Percentiles rank a stretch among this genome's conserved stretches.
Conservation (phyloP, 805 yeast genomes). For the Sugiyamaella valdiviana region DNA sequence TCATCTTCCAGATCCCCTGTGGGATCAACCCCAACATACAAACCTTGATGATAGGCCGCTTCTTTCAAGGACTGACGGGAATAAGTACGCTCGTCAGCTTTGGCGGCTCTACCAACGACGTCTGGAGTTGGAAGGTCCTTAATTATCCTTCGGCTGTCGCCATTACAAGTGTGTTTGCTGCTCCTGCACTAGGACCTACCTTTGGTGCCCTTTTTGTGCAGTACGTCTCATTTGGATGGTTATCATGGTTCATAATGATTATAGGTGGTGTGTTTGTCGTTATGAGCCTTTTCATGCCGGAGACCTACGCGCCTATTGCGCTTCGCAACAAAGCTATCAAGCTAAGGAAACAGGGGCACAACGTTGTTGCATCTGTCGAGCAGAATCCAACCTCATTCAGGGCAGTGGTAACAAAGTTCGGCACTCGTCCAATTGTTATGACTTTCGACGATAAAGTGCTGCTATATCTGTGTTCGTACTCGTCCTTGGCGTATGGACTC, state of each 20-base stretch:
- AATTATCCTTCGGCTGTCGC: slow-evolving; percentile 41
- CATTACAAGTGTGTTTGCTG: slow-evolving; percentile 35
- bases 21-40: slow-evolving; percentile 8
- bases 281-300: slow-evolving; percentile 2
- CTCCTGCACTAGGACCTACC: slow-evolving; percentile 37
- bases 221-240: slow-evolving; percentile 44
- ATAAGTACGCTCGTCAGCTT: slow-evolving; percentile 46
- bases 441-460: slow-evolving; percentile 6
- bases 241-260: slow-evolving; percentile 41
- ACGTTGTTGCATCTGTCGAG: slow-evolving; percentile 9
- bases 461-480: slow-evolving; percentile 4
- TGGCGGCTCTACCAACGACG: slow-evolving; percentile 45
- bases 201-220: slow-evolving; percentile 40
- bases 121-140: slow-evolving; percentile 37
- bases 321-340: slow-evolving; percentile 3
- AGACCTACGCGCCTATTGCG: slow-evolving; percentile 7
- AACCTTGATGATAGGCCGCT: slow-evolving; percentile 6
- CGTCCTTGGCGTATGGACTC: slow-evolving; percentile 5
- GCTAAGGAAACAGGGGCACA: slow-evolving; percentile 5
- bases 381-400: slow-evolving; percentile 4
- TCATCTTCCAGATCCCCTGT: slow-evolving; percentile 6
- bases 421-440: slow-evolving; percentile 7
- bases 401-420: slow-evolving; percentile 5
- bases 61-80: slow-evolving; percentile 6
- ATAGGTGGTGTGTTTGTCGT: slow-evolving; percentile 16